Percentiles rank a stretch among this genome's conserved stretches.
Evolutionary conservation across 2,329 filamentous ascomycete genomes (phyloP).

Genomic region (Pseudonectria foliicola): DNA sequence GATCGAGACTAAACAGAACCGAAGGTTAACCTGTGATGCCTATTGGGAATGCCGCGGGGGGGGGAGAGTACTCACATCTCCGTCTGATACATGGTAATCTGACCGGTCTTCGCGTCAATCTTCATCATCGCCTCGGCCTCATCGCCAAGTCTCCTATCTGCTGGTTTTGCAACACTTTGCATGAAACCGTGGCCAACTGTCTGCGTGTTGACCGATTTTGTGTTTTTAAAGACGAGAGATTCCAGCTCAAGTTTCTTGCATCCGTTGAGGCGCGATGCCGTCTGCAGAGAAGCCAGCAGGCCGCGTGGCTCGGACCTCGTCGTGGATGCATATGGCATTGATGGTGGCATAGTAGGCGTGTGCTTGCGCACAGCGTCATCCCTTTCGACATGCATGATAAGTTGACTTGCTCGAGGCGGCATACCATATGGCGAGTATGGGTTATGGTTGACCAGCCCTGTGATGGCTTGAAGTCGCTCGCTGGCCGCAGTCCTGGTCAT

Average conservation of each 20-base stretch:
- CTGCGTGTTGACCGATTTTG: neutral
- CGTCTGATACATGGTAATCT: slow-evolving; percentile 15
- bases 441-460: slow-evolving; percentile 8
- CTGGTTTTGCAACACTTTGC: neutral
- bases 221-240: slow-evolving; percentile 11
- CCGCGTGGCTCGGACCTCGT: neutral
- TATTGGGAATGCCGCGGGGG: neutral
- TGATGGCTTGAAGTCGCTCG: slow-evolving; percentile 13
- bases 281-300: slow-evolving; percentile 11
- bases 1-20: neutral
- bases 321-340: too few relatives aligned
- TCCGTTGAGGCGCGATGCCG: slow-evolving; percentile 12
- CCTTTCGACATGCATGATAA: slow-evolving; percentile 7
- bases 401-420: neutral
- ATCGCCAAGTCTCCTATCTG: neutral
- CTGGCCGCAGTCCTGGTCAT: slow-evolving; percentile 5
- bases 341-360: neutral
- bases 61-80: slow-evolving; percentile 10
- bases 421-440: slow-evolving; percentile 1
- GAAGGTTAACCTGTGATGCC: slow-evolving; percentile 1
- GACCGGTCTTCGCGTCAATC: slow-evolving; percentile 8
- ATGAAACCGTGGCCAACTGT: neutral
- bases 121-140: neutral
- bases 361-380: neutral
- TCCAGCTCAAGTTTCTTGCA: slow-evolving; percentile 18